phyloP scores from a whole-genome alignment of 116 monocot species.

The Trichopus zeylanicus region DNA sequence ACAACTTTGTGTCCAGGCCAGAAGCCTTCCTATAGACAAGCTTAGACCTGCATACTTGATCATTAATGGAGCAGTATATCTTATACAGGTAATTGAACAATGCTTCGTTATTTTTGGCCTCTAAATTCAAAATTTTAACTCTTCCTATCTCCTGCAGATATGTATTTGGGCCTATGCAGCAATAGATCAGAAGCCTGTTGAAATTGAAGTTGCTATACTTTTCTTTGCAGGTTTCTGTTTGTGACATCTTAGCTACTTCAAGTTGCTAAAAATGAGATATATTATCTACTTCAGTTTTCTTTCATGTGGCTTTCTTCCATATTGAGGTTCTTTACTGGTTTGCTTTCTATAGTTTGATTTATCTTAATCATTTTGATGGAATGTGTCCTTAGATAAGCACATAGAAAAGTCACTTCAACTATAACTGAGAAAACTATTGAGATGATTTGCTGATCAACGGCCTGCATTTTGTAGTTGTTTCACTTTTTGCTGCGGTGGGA shows the following conservation, averaged over 20 bases:
- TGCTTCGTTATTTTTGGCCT: background rate
- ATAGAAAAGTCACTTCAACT: background rate
- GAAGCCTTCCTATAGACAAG: slow-evolving; percentile 41
- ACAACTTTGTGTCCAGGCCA: slow-evolving; percentile 29
- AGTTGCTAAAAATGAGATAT: too few species aligned
- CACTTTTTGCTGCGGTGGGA: slow-evolving; percentile 70
- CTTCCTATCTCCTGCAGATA: slow-evolving; percentile 22
- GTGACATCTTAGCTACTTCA: too few species aligned
- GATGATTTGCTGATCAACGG: too few species aligned
- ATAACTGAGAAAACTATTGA: background rate
- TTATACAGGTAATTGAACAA: slow-evolving; percentile 42
- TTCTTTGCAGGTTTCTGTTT: slow-evolving; percentile 80
- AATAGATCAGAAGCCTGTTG: slow-evolving; percentile 26
- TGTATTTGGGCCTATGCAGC: slow-evolving; percentile 48
- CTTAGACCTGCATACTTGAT: slow-evolving; percentile 52
- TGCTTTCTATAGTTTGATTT: background rate
- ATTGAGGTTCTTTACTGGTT: slow-evolving; percentile 18
- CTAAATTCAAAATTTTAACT: background rate
- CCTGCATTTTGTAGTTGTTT: slow-evolving; percentile 59
- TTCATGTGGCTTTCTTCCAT: too few species aligned
- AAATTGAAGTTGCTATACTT: slow-evolving; percentile 41
- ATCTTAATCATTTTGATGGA: background rate
- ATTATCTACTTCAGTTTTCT: too few species aligned
- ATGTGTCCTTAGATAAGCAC: background rate
- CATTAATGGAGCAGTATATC: slow-evolving; percentile 47